These are phyloP conservation scores for Colletotrichum sp. DNA, from an alignment of 2,329 filamentous ascomycete species.

Conservation along the genomic window DNA sequence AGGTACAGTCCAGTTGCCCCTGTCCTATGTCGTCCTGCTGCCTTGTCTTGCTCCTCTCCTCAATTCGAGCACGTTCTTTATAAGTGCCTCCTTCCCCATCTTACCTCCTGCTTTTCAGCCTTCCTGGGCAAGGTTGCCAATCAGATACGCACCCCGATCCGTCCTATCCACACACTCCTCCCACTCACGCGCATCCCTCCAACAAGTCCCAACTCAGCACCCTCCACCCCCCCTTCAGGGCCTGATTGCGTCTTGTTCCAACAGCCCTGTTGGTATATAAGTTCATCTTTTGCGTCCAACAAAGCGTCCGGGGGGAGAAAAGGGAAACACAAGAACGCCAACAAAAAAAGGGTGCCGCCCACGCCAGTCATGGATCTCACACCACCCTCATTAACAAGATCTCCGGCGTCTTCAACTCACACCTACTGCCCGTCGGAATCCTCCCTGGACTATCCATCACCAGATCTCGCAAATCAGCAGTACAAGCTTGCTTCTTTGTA, in stretches of 20 bases:
- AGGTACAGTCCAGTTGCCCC: background rate
- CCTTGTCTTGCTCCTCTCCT: background rate
- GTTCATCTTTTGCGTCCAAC: slow-evolving; percentile 11
- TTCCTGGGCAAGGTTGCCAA: slow-evolving; percentile 15
- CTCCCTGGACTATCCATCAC: slow-evolving; percentile 51
- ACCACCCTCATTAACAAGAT: slow-evolving; percentile 52
- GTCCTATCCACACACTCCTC: slow-evolving; percentile 18
- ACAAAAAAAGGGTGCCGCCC: background rate
- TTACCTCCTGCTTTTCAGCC: slow-evolving; percentile 8
- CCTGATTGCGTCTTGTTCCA: slow-evolving; percentile 4
- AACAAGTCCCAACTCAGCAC: background rate
- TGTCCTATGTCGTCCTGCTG: background rate
- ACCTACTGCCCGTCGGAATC: slow-evolving; percentile 49
- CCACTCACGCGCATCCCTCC: background rate
- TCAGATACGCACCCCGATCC: slow-evolving; percentile 7
- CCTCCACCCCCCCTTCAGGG: background rate
- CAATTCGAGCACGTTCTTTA: background rate
- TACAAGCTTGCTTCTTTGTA: slow-evolving; percentile 49
- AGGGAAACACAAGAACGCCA: background rate
- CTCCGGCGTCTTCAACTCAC: slow-evolving; percentile 46
- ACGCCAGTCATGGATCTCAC: slow-evolving; percentile 51
- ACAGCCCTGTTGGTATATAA: slow-evolving; percentile 18
- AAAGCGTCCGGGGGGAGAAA: background rate
- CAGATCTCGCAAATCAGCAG: slow-evolving; percentile 46
- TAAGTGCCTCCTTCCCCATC: slow-evolving; percentile 4